A percentile compares a stretch with the other conserved stretches of the same genome.
phyloP scores from a whole-genome alignment of 441 rosid genomes.

The Euphorbia schlechtendalii region DNA sequence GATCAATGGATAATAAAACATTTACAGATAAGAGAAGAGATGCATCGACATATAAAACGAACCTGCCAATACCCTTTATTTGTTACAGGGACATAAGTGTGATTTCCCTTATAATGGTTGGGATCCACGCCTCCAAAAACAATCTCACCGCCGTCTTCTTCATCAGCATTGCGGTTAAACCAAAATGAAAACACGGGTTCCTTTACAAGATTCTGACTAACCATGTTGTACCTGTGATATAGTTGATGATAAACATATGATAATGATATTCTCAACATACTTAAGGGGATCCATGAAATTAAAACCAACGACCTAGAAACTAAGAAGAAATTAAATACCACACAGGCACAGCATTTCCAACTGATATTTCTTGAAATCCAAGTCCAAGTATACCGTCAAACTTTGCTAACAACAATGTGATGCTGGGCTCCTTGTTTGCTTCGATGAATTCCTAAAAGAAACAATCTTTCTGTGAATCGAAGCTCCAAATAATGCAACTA shows the following conservation, averaged over 20 bases:
- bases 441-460: constrained; percentile 66
- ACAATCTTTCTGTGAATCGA: background rate
- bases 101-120: constrained; percentile 62
- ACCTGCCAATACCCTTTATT: constrained; percentile 90
- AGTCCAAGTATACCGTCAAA: constrained; percentile 92
- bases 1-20: background rate
- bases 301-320: constrained; percentile 4
- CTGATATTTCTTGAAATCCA: constrained; percentile 79
- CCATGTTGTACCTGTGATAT: constrained; percentile 77
- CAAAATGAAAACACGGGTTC: constrained; percentile 75
- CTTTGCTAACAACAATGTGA: constrained; percentile 65
- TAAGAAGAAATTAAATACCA: constrained; percentile 37
- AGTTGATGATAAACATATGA: constrained; percentile 10
- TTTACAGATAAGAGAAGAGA: background rate
- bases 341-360: constrained; percentile 68
- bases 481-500: background rate
- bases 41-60: constrained; percentile 6
- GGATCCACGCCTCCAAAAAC: constrained; percentile 81
- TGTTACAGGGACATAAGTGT: constrained; percentile 70
- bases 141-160: constrained; percentile 70
- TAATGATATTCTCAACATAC: background rate
- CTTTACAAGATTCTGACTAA: constrained; percentile 63
- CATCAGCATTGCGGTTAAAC: constrained; percentile 67
- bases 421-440: constrained; percentile 69
- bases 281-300: constrained; percentile 3